Percentiles rank a stretch among this genome's conserved stretches.
Conservation (phyloP, 148 eudicot species). For the Heliamphora exappendiculata region DNA sequence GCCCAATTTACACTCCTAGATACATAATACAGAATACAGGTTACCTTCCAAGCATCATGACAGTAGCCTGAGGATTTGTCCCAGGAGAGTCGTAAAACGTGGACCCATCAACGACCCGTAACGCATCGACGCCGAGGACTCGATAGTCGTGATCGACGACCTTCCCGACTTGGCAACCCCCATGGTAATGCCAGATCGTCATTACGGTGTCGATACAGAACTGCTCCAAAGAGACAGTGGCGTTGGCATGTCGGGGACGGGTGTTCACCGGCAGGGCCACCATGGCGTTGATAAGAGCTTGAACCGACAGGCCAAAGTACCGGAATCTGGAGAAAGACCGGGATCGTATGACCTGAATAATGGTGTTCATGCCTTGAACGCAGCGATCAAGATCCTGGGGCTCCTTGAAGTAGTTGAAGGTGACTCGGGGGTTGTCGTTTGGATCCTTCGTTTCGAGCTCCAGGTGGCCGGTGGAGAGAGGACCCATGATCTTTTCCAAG, state of each 20-base stretch:
- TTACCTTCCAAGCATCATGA: conserved; percentile 88
- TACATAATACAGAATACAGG: too few species aligned
- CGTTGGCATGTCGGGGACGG: conserved; percentile 19
- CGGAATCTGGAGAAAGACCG: conserved; percentile 33
- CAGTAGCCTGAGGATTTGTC: conserved; percentile 65
- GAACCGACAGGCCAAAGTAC: conserved; percentile 23
- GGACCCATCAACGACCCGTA: conserved; percentile 60
- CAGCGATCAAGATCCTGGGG: conserved; percentile 39
- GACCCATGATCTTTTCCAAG: conserved; percentile 42
- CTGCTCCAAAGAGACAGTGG: conserved; percentile 33
- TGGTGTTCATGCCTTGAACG: conserved; percentile 42
- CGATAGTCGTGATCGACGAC: conserved; percentile 52
- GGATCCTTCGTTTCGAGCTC: conserved; percentile 28
- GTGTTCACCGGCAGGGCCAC: conserved; percentile 28
- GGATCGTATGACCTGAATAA: conserved; percentile 36
- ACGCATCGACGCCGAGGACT: conserved; percentile 39
- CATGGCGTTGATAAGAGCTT: conserved; percentile 29
- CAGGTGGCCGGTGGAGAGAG: conserved; percentile 34
- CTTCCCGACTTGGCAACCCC: conserved; percentile 49
- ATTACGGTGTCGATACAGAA: conserved; percentile 56
- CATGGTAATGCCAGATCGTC: conserved; percentile 71
- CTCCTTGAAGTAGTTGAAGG: conserved; percentile 52
- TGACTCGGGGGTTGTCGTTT: conserved; percentile 40
- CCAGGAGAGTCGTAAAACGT: conserved; percentile 48
- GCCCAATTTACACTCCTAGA: too few species aligned